Evolutionary conservation across 2,329 filamentous ascomycete species (phyloP), one percentile per base, ranked within the genome.

Genomic region (Sporothrix phasma): DNA sequence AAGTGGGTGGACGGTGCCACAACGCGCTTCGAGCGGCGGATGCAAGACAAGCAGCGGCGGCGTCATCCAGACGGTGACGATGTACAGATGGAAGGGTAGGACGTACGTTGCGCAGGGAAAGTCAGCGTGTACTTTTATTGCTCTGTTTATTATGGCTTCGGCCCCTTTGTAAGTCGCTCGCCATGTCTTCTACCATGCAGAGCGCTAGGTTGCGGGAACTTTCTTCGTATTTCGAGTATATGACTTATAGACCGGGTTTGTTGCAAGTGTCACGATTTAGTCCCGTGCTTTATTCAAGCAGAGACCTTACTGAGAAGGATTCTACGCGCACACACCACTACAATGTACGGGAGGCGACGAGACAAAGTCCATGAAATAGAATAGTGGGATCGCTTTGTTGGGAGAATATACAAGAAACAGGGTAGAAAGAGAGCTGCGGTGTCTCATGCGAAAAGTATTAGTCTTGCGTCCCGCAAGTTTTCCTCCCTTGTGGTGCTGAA

Each of bases 1-100:
- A 78, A 79, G 70, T 95, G 90, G 90, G 77, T 94, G 17, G 83
- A 84, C 62, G 85, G 89, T 64, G 85, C 69, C 2, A 73, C 68
- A 37, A 66, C 69, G 19, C 74, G 70, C 67, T 71, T 73, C 68
- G 68, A 65, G 66, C 70, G 69, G 65, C 72, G 73, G 68, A 66
- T 73, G 67, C 70, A 72, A 61, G 72, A 74, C 63, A 70, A 70
- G 64, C 71, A 73, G 66, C 64, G 63, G n/a, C 61, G 69, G 26
- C 70, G 70, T 7, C 69, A 61, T n/a, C 41, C 61, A 3, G 19
- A 22, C 24, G 65, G 64, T 3, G 69, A 69, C 29, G 71, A 75
- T 64, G 69, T 73, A 13, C 71, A 72, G 61, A 73, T 75, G 71
- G 69, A 67, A 51, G 72, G 69, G 13, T 66, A 62, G 49, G 34